Percentiles rank a stretch among this genome's conserved stretches.
Conservation (phyloP, 352 stramenopile species). For the Phytophthora pseudosyringae region DNA sequence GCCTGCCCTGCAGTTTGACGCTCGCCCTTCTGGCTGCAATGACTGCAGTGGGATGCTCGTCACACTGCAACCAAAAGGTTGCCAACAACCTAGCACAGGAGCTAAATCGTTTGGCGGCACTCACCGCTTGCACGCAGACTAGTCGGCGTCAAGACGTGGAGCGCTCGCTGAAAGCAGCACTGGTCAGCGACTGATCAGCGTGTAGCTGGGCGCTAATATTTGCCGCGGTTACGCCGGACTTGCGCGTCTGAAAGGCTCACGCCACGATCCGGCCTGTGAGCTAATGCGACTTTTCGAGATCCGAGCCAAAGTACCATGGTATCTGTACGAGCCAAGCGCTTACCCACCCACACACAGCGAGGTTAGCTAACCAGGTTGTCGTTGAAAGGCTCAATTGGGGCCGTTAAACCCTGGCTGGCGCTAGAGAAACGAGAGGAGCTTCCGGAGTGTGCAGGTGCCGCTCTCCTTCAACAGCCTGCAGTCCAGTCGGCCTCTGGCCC, state of each 20-base stretch:
- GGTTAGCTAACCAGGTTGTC: slow-evolving; percentile 22
- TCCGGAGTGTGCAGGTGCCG: not conserved
- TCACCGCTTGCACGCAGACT: not conserved
- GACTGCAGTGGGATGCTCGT: slow-evolving; percentile 14
- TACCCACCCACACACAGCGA: slow-evolving; percentile 12
- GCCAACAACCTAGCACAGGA: not conserved
- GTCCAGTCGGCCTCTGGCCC: slow-evolving; percentile 27
- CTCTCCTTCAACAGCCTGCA: slow-evolving; percentile 21
- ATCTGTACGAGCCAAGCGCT: not conserved
- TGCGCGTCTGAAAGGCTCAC: slow-evolving; percentile 24
- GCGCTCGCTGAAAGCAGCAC: slow-evolving; percentile 8
- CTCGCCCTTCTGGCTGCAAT: not conserved
- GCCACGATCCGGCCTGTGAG: slow-evolving; percentile 23
- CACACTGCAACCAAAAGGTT: slow-evolving; percentile 1
- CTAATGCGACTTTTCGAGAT: slow-evolving; percentile 41
- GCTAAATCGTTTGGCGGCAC: not conserved
- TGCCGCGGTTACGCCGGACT: slow-evolving; percentile 22
- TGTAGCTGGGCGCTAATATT: slow-evolving; percentile 13
- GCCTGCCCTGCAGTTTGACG: not conserved
- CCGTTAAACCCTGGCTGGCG: slow-evolving; percentile 6
- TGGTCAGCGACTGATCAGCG: slow-evolving; percentile 1
- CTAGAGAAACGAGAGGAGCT: slow-evolving; percentile 25
- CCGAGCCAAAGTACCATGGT: not conserved
- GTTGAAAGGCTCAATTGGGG: not conserved
- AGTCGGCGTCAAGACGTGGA: slow-evolving; percentile 17